phyloP scores from a whole-genome alignment of 2,329 filamentous ascomycete genomes.

The Aspergillus tamarii region DNA sequence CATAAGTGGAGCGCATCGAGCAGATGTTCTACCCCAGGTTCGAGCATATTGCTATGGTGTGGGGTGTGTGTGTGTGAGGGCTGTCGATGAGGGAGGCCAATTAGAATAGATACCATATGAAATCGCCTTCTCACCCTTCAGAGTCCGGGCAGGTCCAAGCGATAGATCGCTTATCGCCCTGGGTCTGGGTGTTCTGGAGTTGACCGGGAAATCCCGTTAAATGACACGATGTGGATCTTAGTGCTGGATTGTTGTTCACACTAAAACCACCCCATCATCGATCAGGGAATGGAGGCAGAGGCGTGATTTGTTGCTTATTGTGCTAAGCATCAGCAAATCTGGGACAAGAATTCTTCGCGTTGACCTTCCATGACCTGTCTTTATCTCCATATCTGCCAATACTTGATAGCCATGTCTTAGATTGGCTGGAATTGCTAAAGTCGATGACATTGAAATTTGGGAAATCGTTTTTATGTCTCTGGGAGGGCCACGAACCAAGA shows the following conservation, averaged over 20 bases:
- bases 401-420: not conserved
- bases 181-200: not conserved
- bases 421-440: not conserved
- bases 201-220: not conserved
- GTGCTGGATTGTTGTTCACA: not conserved
- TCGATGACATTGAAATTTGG: not conserved
- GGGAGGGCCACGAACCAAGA: not conserved
- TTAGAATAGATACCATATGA: not conserved
- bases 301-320: not conserved
- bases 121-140: not conserved
- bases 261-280: not conserved
- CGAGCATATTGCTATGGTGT: too few relatives aligned
- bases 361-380: not conserved
- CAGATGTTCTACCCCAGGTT: not conserved
- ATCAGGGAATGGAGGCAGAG: not conserved
- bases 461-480: not conserved
- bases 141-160: not conserved
- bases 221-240: not conserved
- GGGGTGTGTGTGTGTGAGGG: too few relatives aligned
- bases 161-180: not conserved
- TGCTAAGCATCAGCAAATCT: not conserved
- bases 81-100: not conserved
- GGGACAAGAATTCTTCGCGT: not conserved
- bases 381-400: not conserved
- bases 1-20: not conserved